Conservation (phyloP, 1,284 basidiomycete genomes). For the Cryptococcus sp. region DNA sequence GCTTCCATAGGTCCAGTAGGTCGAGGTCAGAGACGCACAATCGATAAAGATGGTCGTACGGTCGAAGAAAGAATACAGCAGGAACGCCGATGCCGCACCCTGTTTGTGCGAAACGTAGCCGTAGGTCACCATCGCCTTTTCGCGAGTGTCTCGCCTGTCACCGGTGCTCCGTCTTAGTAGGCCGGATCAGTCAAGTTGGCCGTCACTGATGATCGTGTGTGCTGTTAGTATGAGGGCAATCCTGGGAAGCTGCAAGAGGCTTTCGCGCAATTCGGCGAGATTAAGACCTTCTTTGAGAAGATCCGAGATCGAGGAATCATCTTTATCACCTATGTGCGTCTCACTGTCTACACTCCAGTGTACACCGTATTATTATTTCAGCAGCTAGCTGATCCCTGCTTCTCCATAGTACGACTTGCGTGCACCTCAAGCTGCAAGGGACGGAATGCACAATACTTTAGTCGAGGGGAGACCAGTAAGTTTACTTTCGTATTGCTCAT, state of each 20-base stretch:
- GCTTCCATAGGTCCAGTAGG: conserved; percentile 50
- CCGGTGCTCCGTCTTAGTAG: background rate
- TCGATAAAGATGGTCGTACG: conserved; percentile 20
- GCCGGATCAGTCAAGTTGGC: background rate
- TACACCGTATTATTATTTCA: background rate
- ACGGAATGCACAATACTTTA: conserved; percentile 79
- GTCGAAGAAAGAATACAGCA: conserved; percentile 27
- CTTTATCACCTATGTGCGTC: conserved; percentile 92
- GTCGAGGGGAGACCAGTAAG: conserved; percentile 80
- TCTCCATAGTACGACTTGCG: conserved; percentile 76
- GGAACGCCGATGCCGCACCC: conserved; percentile 68
- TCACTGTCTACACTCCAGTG: background rate
- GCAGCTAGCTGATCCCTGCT: conserved; percentile 5
- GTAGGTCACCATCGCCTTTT: conserved; percentile 56
- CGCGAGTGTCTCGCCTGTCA: background rate
- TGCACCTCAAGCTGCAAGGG: conserved; percentile 85
- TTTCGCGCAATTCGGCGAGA: conserved; percentile 90
- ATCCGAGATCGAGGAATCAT: conserved; percentile 93
- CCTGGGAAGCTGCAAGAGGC: conserved; percentile 76
- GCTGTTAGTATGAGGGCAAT: conserved; percentile 80
- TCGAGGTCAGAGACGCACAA: conserved; percentile 64
- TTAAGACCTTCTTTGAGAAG: conserved; percentile 95
- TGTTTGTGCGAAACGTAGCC: conserved; percentile 97
- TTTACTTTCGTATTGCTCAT: conserved; percentile 12
- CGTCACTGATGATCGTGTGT: conserved; percentile 1